Evolutionary conservation across 2,329 filamentous ascomycete genomes (phyloP), one percentile per base, ranked within the genome.

Genomic region (Berkeleyomyces rouxiae): DNA sequence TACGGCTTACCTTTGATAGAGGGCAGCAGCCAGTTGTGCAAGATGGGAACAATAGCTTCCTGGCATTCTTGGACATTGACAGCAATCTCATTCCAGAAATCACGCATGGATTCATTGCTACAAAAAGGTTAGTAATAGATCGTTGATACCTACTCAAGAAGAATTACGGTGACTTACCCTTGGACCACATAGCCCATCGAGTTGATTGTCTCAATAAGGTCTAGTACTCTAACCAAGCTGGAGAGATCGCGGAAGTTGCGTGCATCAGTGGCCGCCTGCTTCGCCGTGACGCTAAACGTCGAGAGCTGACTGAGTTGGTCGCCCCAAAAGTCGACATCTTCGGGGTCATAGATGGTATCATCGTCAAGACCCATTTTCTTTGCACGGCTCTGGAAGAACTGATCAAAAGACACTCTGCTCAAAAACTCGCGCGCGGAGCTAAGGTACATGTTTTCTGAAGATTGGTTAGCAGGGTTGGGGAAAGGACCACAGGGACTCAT

Each of bases 231-330:
- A 53, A 86, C 80, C 37, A 91, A 75, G 63, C 78, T 77, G 72
- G 90, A 87, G 57, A 91, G 76, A 67, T 90, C 85, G 66, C 80
- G 81, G 72, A 84, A 85, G 57, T 79, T 83, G 63, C 80, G 78
- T 4, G 84, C 83, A 65, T 85, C 77, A 2, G 74, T 74, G 53
- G 77, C 70, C 16, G 85, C 70, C 62, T 78, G 72, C 57, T 76
- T 73, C 67, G 69, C 71, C 66, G 66, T 75, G 62, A 67, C 73
- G 10, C 40, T 60, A 47, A 65, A 64, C 6, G 59, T 44, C 7
- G 61, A 49, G 9, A 65, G 58, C 5, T 47, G 33, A 10, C 47
- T 61, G 31, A 63, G 62, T 55, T 74, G 70, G 62, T 70, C 68
- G 31, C 69, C 69, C 75, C 73, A 77, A 66, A 74, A 78, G 61